phyloP scores from a whole-genome alignment of 164 flowering plant genomes.

The Liquidambar formosana region DNA sequence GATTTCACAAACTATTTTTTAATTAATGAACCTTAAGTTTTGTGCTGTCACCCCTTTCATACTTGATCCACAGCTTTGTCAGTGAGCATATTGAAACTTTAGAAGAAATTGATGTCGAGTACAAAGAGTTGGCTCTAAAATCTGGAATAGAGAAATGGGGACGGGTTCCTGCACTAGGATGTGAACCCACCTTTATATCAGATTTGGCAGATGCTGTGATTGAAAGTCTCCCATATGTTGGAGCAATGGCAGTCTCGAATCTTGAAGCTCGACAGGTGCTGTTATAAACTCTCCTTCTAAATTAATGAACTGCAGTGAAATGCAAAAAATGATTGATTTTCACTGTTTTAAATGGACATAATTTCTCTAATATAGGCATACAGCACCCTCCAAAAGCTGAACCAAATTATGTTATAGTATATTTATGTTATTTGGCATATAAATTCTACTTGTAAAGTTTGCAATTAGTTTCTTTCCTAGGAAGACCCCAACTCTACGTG shows the following conservation, averaged over 20 bases:
- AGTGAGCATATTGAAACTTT: slow-evolving; percentile 98
- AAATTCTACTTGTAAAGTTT: too few relatives aligned
- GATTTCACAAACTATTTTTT: not conserved
- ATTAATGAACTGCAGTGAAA: not conserved
- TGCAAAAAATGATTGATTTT: not conserved
- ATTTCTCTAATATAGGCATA: too few relatives aligned
- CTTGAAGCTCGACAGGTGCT: slow-evolving; percentile 95
- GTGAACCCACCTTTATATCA: slow-evolving; percentile 87
- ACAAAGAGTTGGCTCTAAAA: slow-evolving; percentile 87
- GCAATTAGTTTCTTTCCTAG: too few relatives aligned
- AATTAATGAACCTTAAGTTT: not conserved
- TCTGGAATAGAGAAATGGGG: slow-evolving; percentile 97
- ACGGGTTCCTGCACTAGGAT: slow-evolving; percentile 94
- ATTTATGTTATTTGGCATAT: too few relatives aligned
- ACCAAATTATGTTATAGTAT: too few relatives aligned
- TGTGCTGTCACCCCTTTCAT: not conserved
- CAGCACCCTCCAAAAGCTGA: too few relatives aligned
- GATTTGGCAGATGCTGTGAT: slow-evolving; percentile 99
- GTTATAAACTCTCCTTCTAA: not conserved
- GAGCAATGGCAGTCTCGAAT: slow-evolving; percentile 96
- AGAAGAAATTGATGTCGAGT: slow-evolving; percentile 98
- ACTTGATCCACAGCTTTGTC: slow-evolving; percentile 67
- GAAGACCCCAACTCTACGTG: too few relatives aligned
- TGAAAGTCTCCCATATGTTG: slow-evolving; percentile 95
- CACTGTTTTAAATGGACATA: too few relatives aligned